Evolutionary conservation across 495 filamentous ascomycete species (phyloP), one percentile per base, ranked within the genome.

Genomic region (Penicillium chermesinum): DNA sequence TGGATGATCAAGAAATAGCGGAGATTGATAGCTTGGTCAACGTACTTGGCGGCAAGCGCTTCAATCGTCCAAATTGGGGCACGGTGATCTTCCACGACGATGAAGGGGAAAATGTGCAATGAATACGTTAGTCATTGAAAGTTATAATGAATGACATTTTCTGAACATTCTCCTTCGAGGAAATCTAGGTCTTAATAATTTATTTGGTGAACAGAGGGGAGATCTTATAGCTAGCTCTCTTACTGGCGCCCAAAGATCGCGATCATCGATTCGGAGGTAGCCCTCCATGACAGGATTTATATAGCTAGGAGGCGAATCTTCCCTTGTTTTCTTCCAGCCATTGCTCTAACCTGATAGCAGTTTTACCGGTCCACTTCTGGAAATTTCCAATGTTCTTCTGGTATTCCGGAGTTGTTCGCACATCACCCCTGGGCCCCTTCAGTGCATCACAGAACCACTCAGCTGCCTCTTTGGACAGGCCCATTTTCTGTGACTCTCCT

Each of bases 1-100:
- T 83, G 13, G 63, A 64, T 12, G 40, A 49, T 19, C 69, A 72
- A 14, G 80, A 83, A 38, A 42, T 79, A 38, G 58, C 71, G 53
- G 71, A 67, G 57, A 70, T 83, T 48, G 69, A 71, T 40, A 53
- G 21, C 0, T 57, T 82, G 32, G 77, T 48, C 5, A 20, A 41
- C 8, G 40, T 44, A 14, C 48, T 55, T 0, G 54, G 44, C 46
- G 61, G 45, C 8, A 64, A 61, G 38, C 52, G 58, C 16, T 64
- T 61, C 37, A 64, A 64, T 55, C 52, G 55, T 7, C 58, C 58
- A 25, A 51, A 64, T 20, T 64, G 61, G 61, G 58, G 61, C 10
- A 53, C 58, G 1, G 38, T 48, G 3, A 43, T 64, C 3, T 64
- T 64, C 39, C 61, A 64, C 39, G 61, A 64, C 43, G 58, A 64